Conservation (phyloP, 305 asterid genomes). For the Fraxinus albicans region DNA sequence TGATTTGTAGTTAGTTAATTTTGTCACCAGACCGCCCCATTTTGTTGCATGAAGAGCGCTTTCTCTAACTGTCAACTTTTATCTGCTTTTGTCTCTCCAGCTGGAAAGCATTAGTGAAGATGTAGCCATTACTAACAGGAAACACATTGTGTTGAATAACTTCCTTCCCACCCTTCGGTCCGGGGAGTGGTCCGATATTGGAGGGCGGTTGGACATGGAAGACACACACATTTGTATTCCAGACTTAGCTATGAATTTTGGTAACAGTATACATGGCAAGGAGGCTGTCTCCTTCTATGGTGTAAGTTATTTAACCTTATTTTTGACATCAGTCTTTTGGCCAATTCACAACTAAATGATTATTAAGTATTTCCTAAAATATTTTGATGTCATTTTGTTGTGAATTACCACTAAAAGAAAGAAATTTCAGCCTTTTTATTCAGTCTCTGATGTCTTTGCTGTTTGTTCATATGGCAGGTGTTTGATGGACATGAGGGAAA, state of each 20-base stretch:
- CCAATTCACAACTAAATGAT: slow-evolving; percentile 6
- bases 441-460: slow-evolving; percentile 17
- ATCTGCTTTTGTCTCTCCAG: slow-evolving; percentile 33
- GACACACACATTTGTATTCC: slow-evolving; percentile 84
- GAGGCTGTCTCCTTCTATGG: slow-evolving; percentile 89
- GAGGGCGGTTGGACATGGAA: slow-evolving; percentile 72
- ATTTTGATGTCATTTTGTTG: not conserved
- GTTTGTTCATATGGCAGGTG: slow-evolving; percentile 50
- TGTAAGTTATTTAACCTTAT: slow-evolving; percentile 57
- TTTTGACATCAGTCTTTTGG: not conserved
- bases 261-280: slow-evolving; percentile 43
- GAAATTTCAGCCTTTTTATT: not conserved
- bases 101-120: slow-evolving; percentile 79
- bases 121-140: slow-evolving; percentile 37
- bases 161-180: slow-evolving; percentile 68
- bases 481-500: slow-evolving; percentile 95
- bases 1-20: not conserved
- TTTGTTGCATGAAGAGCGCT: not conserved
- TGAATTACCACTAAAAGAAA: not conserved
- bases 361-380: not conserved
- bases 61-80: not conserved
- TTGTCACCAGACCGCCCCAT: not conserved
- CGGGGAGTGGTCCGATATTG: slow-evolving; percentile 85
- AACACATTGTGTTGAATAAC: slow-evolving; percentile 32
- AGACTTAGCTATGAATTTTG: slow-evolving; percentile 65